A percentile compares a stretch with the other conserved stretches of the same genome.
Conservation (phyloP, 2,329 filamentous ascomycete genomes). For the Helotiales sp. region DNA sequence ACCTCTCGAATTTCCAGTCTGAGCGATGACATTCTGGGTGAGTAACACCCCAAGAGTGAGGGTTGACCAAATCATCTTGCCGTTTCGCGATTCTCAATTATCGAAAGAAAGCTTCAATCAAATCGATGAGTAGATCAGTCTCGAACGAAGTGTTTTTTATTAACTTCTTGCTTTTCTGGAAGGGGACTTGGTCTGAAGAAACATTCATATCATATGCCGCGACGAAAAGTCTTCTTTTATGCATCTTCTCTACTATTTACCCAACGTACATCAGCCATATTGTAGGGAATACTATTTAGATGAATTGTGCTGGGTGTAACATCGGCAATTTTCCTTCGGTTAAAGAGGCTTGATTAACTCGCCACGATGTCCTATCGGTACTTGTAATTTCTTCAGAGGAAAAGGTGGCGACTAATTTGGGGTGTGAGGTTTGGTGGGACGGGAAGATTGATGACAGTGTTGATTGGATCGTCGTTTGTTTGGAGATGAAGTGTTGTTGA, state of each 20-base stretch:
- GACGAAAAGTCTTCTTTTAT: neutral
- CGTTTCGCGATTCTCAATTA: neutral
- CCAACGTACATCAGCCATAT: neutral
- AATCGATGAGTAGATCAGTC: neutral
- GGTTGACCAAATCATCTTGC: slow-evolving; percentile 18
- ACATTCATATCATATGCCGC: neutral
- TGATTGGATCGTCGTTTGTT: neutral
- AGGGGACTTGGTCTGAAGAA: too few species aligned
- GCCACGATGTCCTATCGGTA: neutral
- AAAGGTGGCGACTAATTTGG: neutral
- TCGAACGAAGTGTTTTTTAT: neutral
- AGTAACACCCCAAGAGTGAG: slow-evolving; percentile 21
- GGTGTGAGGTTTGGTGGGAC: too few species aligned
- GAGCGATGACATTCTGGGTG: slow-evolving; percentile 21
- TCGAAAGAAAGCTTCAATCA: neutral
- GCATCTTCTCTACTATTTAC: neutral
- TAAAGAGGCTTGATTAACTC: slow-evolving; percentile 2
- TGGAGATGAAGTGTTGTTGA: neutral
- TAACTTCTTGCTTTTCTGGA: too few species aligned
- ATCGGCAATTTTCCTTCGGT: neutral
- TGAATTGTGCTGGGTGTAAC: neutral
- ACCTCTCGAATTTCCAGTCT: slow-evolving; percentile 25
- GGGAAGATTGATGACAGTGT: neutral
- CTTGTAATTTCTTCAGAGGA: neutral
- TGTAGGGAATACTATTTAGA: neutral